Conservation (phyloP, 768 basidiomycete species). For the Auricularia sp. region DNA sequence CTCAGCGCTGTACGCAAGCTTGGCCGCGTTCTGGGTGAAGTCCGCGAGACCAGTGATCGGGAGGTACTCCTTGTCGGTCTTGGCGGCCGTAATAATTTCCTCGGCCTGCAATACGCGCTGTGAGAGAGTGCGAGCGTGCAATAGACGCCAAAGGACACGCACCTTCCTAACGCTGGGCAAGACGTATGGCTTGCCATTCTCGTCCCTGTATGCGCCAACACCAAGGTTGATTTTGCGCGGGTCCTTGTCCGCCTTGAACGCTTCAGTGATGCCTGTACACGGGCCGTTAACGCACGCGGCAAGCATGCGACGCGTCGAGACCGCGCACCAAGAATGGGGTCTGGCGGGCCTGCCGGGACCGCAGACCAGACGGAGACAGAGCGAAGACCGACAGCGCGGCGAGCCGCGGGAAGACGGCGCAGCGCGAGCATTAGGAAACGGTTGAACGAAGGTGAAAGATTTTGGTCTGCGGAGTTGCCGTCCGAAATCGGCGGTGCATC, state of each 20-base stretch:
- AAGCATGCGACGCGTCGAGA: background rate
- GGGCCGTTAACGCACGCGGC: conserved; percentile 6
- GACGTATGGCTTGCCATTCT: conserved; percentile 89
- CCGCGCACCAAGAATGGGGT: conserved; percentile 76
- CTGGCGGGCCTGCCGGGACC: conserved; percentile 82
- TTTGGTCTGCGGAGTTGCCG: background rate
- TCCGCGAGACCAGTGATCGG: conserved; percentile 85
- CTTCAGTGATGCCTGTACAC: conserved; percentile 73
- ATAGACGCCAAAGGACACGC: background rate
- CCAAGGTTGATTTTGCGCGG: conserved; percentile 94
- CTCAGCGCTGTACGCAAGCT: conserved; percentile 84
- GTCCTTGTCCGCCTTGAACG: conserved; percentile 92
- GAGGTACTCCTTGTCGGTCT: conserved; percentile 89
- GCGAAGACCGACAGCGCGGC: conserved; percentile 21
- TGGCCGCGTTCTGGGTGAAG: conserved; percentile 78
- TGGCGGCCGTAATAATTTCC: conserved; percentile 49
- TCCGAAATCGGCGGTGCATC: background rate
- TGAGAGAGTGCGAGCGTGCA: conserved; percentile 4
- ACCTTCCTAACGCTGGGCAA: conserved; percentile 84
- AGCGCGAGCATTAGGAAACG: conserved; percentile 4
- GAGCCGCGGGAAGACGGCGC: conserved; percentile 19
- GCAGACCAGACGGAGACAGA: conserved; percentile 67
- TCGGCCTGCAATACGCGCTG: conserved; percentile 49
- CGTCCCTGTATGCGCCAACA: conserved; percentile 94
- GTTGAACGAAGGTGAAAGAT: background rate